These are phyloP conservation scores for Trichopus zeylanicus DNA, from an alignment of 116 monocot species.

Conservation along the genomic window DNA sequence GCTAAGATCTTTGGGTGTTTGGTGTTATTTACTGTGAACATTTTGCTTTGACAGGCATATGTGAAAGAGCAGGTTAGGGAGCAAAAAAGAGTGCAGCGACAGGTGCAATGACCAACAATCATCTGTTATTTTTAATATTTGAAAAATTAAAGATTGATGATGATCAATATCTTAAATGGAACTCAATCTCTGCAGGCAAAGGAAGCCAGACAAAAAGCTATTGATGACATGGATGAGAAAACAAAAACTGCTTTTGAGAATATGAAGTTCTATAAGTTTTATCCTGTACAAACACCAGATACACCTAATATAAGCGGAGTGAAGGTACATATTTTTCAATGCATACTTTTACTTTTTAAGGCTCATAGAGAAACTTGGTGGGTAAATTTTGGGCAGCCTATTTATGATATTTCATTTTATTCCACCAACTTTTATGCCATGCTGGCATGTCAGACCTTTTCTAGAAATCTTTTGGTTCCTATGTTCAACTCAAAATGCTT, in stretches of 20 bases:
- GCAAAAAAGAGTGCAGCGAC: conserved; percentile 23
- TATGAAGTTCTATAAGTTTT: conserved; percentile 23
- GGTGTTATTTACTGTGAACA: not conserved
- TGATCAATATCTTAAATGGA: not conserved
- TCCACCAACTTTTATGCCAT: too few relatives aligned
- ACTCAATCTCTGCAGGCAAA: conserved; percentile 1
- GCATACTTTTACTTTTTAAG: not conserved
- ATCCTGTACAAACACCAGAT: conserved; percentile 11
- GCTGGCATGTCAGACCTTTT: too few relatives aligned
- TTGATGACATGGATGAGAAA: conserved; percentile 31
- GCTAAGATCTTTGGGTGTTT: not conserved
- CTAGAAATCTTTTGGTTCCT: too few relatives aligned
- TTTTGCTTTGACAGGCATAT: conserved; percentile 13
- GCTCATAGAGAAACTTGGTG: too few relatives aligned
- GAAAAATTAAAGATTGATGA: too few relatives aligned
- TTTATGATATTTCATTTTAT: too few relatives aligned
- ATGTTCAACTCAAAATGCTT: too few relatives aligned
- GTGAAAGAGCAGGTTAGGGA: conserved; percentile 28
- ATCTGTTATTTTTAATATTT: not conserved
- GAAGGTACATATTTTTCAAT: conserved; percentile 1
- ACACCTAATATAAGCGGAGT: conserved; percentile 6
- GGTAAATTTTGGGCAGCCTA: too few relatives aligned
- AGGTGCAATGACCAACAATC: conserved; percentile 11
- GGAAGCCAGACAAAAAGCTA: conserved; percentile 11
- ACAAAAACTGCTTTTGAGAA: conserved; percentile 69